Evolutionary conservation across 768 basidiomycete species (phyloP), one percentile per base, ranked within the genome.

Genomic region (Polyporus arcularius): DNA sequence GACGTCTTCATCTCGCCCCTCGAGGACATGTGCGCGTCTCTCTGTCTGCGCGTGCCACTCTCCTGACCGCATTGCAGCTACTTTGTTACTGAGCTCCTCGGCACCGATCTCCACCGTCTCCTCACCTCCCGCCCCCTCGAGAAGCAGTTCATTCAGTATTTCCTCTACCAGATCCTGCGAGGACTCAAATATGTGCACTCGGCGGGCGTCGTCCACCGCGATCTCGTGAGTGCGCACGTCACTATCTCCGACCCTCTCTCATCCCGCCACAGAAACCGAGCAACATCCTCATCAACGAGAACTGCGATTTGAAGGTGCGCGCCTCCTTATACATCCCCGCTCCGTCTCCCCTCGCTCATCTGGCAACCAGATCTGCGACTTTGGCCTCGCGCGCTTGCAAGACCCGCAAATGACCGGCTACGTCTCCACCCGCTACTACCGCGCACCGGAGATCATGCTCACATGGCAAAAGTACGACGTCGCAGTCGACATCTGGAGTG

Each of bases 391-490:
- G 39, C 92, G 97, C 54, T 96, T 99, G 65, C 97, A 98, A 76
- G 97, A 99, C 73, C 96, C 96, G 4, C 97, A 99, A 74, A 99
- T 99, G 97, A 99, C 97, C 1, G 97, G 97, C 63, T 99, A 98
- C 72, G 97, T 98, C 62, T 98, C 97, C 58, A 99, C 97, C 53
- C 83, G 97, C 67, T 99, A 99, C 78, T 99, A 99, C 74, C 90
- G 97, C 53, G 97, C 97, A 6, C 97, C 97, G 5, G 97, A 99
- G 77, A 99, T 99, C 79, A 99, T 99, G 97, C 83, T 99, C 72
- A 99, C 97, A 41, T 99, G 97, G 97, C 97, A 99, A 76, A 98
- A 98, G 80, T 99, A 99, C 78, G 96, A 98, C 74, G 96, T 98
- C 58, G 97, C 96, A 53, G 97, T 99, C 63, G 97, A 99, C 73